Evolutionary conservation across 2,329 filamentous ascomycete species (phyloP).

Genomic region (Xylaria sp.): DNA sequence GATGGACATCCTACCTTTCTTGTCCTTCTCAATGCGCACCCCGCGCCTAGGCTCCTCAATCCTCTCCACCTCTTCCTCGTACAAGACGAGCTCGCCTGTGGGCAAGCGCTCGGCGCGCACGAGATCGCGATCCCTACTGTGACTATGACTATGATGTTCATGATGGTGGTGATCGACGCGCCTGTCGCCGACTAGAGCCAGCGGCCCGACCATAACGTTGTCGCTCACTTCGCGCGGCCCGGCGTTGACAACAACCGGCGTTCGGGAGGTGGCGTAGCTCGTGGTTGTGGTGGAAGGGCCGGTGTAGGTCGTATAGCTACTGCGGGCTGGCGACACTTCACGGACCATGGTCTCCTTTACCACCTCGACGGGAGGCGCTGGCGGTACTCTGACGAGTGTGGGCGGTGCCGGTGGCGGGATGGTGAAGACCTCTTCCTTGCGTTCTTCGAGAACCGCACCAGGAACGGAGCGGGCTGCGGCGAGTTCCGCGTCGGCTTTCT

Average conservation of each 20-base stretch:
- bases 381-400: conserved; percentile 45
- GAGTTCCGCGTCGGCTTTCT: conserved; percentile 62
- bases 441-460: conserved; percentile 62
- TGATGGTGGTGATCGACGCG: conserved; percentile 59
- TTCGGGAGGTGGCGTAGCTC: conserved; percentile 50
- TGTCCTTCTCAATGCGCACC: conserved; percentile 84
- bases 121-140: conserved; percentile 62
- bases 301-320: conserved; percentile 50
- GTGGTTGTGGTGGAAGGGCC: conserved; percentile 47
- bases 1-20: conserved; percentile 95
- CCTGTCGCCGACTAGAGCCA: conserved; percentile 56
- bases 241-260: conserved; percentile 56
- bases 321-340: conserved; percentile 61
- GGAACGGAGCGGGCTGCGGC: conserved; percentile 59
- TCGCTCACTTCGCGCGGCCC: conserved; percentile 52
- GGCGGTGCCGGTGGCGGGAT: conserved; percentile 50
- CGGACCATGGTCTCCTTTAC: conserved; percentile 60
- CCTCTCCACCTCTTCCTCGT: conserved; percentile 68
- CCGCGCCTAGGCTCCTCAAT: conserved; percentile 65
- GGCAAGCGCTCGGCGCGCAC: conserved; percentile 67
- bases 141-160: conserved; percentile 47
- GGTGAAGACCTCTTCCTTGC: conserved; percentile 56
- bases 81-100: conserved; percentile 72
- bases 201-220: conserved; percentile 52
- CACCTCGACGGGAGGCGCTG: conserved; percentile 51